Evolutionary conservation across 345 rosid species (phyloP).

Genomic region (Salix arbutifolia): DNA sequence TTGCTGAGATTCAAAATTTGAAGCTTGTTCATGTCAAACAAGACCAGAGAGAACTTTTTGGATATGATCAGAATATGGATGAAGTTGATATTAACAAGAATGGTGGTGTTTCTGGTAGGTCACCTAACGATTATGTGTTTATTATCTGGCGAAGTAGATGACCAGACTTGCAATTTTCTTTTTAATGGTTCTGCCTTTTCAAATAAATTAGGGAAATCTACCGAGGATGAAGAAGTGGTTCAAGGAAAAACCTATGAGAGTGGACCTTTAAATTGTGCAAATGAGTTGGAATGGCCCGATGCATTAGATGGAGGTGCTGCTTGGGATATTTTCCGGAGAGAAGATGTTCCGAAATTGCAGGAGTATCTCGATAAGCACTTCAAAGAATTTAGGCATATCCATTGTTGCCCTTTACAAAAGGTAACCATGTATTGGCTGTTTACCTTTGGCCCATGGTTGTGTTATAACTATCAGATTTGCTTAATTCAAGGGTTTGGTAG

Average conservation of each 20-base stretch:
- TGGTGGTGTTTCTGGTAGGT: background rate
- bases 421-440: slow-evolving; percentile 17
- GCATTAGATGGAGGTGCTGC: slow-evolving; percentile 56
- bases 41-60: slow-evolving; percentile 51
- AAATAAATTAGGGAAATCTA: background rate
- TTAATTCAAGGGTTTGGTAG: no score
- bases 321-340: slow-evolving; percentile 78
- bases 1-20: slow-evolving; percentile 25
- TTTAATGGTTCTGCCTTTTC: background rate
- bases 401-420: slow-evolving; percentile 50
- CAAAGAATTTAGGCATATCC: slow-evolving; percentile 64
- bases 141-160: background rate
- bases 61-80: slow-evolving; percentile 12
- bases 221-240: slow-evolving; percentile 11
- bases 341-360: slow-evolving; percentile 65
- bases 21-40: slow-evolving; percentile 43
- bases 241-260: background rate
- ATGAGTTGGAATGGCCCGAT: slow-evolving; percentile 11
- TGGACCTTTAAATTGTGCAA: slow-evolving; percentile 1
- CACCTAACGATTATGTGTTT: background rate
- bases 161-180: background rate
- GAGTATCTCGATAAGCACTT: slow-evolving; percentile 54
- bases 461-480: no score
- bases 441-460: no score
- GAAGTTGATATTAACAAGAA: slow-evolving; percentile 6